Evolutionary conservation across 2,329 filamentous ascomycete species (phyloP), one percentile per base, ranked within the genome.

Genomic region (Lecanicillium sp.): DNA sequence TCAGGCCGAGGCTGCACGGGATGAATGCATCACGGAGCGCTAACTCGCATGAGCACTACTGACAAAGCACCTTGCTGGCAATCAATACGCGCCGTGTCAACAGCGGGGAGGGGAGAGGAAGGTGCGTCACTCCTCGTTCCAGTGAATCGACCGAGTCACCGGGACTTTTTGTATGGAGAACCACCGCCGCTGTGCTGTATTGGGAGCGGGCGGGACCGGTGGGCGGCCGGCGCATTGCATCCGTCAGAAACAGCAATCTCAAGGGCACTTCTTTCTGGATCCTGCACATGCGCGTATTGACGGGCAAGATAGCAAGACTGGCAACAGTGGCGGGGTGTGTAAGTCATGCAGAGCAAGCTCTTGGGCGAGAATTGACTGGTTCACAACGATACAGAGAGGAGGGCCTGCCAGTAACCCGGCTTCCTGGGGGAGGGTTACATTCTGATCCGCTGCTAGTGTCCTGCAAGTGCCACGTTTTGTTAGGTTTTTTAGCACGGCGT

Each of bases 381-480:
- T n/a, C n/a, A n/a, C n/a, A n/a, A n/a, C n/a, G n/a, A n/a, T n/a
- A n/a, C n/a, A n/a, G n/a, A n/a, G n/a, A n/a, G n/a, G n/a, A n/a
- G n/a, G n/a, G n/a, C n/a, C n/a, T n/a, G n/a, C n/a, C n/a, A n/a
- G n/a, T n/a, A n/a, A n/a, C 27, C 27, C 41, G n/a, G 41, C 29
- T 26, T 44, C 20, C 30, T 30, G 40, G 30, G 20, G 30, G 20
- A 20, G 32, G 30, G 41, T 35, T 44, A 26, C 41, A 44, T 44
- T 44, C n/a, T 33, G 41, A 44, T 44, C 20, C 41, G 21, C 41
- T 35, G 30, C 30, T 44, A 44, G 41, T 27, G 30, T 26, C 41
- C 29, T 44, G 30, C 19, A 36, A 36, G 30, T 44, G 30, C 41
- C 41, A 44, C 41, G 40, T 32, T 43, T n/a, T 43, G 19, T 43